A percentile compares a stretch with the other conserved stretches of the same genome.
Conservation (phyloP, 305 asterid species). For the Solanum hybrid region DNA sequence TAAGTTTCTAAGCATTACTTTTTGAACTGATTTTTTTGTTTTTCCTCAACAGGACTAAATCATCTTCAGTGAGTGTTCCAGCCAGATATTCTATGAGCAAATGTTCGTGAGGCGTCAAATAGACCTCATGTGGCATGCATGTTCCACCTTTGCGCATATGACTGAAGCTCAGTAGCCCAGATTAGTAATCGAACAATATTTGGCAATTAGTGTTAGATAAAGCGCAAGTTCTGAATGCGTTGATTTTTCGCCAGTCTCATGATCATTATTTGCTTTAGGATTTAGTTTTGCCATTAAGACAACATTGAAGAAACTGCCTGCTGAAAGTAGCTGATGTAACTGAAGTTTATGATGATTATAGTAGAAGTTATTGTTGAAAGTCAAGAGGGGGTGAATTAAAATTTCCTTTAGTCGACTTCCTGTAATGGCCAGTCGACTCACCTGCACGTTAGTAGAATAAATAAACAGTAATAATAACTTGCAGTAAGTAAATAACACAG, state of each 20-base stretch:
- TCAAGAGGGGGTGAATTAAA: no score
- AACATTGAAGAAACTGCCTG: not conserved
- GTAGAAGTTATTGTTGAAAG: not conserved
- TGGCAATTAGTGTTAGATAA: not conserved
- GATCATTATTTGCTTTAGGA: not conserved
- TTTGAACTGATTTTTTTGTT: not conserved
- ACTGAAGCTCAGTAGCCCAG: not conserved
- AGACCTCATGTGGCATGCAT: not conserved
- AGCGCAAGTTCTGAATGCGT: not conserved
- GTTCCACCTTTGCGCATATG: not conserved
- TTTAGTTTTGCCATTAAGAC: not conserved
- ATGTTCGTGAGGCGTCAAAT: not conserved
- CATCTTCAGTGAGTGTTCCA: not conserved
- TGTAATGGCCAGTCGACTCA: no score
- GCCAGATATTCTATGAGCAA: not conserved
- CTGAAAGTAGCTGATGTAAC: not conserved
- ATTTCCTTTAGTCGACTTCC: no score
- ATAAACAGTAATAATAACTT: no score
- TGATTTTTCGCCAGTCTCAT: not conserved
- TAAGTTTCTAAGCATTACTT: not conserved
- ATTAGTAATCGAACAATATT: not conserved
- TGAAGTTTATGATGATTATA: not conserved
- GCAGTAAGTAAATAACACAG: no score
- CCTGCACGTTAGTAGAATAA: no score
- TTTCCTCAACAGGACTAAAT: not conserved